Conservation (phyloP, 495 filamentous ascomycete genomes). For the Penicillium herquei region DNA sequence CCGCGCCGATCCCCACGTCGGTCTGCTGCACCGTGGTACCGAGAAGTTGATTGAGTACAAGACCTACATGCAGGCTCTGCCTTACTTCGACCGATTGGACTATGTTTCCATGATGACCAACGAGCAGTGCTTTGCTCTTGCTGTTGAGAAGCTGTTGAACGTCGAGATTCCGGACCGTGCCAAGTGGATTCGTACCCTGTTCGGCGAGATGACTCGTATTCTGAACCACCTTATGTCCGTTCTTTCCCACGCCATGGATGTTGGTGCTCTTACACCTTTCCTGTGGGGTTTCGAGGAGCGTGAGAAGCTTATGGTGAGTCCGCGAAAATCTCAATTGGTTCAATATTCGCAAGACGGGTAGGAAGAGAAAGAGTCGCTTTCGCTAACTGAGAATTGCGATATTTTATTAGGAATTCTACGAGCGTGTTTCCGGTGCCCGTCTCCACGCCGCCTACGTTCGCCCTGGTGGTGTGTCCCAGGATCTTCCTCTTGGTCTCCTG, state of each 20-base stretch:
- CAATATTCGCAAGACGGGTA: not conserved
- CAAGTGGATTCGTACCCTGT: conserved; percentile 96
- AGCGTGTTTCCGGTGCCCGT: conserved; percentile 96
- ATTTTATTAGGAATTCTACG: conserved; percentile 87
- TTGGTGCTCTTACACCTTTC: conserved; percentile 97
- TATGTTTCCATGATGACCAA: conserved; percentile 99
- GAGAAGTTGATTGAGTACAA: conserved; percentile 99
- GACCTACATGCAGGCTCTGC: conserved; percentile 96
- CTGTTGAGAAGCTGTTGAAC: conserved; percentile 97
- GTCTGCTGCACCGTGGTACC: conserved; percentile 92
- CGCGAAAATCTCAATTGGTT: not conserved
- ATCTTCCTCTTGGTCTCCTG: conserved; percentile 89
- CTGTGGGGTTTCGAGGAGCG: conserved; percentile 99
- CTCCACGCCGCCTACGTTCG: conserved; percentile 98
- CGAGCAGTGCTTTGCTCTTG: conserved; percentile 94
- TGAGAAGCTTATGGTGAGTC: conserved; percentile 95
- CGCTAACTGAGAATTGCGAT: conserved; percentile 6
- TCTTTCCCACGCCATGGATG: conserved; percentile 98
- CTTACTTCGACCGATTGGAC: conserved; percentile 98
- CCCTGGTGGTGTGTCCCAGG: conserved; percentile 94
- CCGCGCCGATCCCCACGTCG: conserved; percentile 94
- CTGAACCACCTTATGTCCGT: conserved; percentile 99
- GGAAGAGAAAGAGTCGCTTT: not conserved
- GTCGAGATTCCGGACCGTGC: conserved; percentile 93
- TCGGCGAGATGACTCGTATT: conserved; percentile 92